These are phyloP conservation scores for Thalassia testudinum DNA, from an alignment of 116 monocot genomes.

Conservation along the genomic window DNA sequence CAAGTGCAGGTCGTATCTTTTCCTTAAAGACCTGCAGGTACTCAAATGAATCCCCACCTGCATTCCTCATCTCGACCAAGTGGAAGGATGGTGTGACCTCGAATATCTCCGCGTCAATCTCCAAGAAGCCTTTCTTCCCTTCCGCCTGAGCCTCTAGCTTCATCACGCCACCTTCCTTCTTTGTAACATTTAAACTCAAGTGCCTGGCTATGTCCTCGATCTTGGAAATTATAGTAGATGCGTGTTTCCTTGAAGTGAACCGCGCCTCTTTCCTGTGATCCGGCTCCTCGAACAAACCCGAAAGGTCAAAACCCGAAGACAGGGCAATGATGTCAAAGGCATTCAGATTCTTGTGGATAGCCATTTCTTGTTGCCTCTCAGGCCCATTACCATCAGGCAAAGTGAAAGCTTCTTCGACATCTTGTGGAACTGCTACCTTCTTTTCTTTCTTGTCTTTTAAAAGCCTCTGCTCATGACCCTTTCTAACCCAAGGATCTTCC, in stretches of 20 bases:
- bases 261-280: conserved; percentile 11
- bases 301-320: conserved; percentile 36
- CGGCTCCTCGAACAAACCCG: conserved; percentile 30
- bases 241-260: conserved; percentile 34
- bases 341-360: conserved; percentile 23
- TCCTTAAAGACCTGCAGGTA: conserved; percentile 54
- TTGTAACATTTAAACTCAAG: conserved; percentile 41
- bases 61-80: conserved; percentile 60
- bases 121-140: conserved; percentile 44
- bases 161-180: conserved; percentile 52
- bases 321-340: conserved; percentile 46
- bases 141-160: conserved; percentile 22
- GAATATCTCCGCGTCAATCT: conserved; percentile 68
- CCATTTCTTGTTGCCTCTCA: conserved; percentile 2
- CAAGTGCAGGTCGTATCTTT: conserved; percentile 53
- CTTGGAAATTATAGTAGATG: conserved; percentile 38
- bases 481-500: conserved; percentile 27
- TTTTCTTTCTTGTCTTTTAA: not conserved
- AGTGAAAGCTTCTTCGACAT: conserved; percentile 9
- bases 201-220: conserved; percentile 50
- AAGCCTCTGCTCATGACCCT: conserved; percentile 7
- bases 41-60: conserved; percentile 56
- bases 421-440: not conserved
- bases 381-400: not conserved
- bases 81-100: conserved; percentile 36